Evolutionary conservation across 192 early-diverging fungal genomes (phyloP), one percentile per base, ranked within the genome.

Genomic region (Geranomyces michiganensis): DNA sequence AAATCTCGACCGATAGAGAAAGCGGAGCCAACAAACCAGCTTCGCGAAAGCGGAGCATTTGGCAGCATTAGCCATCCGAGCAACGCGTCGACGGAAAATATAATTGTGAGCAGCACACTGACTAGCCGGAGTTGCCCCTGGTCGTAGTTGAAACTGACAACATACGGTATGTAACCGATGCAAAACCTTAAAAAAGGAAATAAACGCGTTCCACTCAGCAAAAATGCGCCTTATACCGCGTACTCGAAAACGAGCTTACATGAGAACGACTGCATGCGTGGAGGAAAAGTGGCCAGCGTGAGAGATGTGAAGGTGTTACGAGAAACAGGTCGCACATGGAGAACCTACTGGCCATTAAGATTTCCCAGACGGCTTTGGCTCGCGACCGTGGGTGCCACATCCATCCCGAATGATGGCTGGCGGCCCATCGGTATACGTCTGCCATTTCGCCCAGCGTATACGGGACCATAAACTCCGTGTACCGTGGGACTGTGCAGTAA

Each of bases 271-370:
- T 41, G 36, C 3, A 41, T 7, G 36, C 10, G 36, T 41, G 36
- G 5, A 41, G 10, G 36, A 10, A 41, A 41, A 41, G 36, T 10
- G 36, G 10, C 3, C 3, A 41, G 36, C 36, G 36, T 41, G 5
- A 41, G 36, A 41, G 10, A 41, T 3, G 36, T n/a, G n/a, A n/a
- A n/a, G n/a, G n/a, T n/a, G n/a, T n/a, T 41, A 41, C 36, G 10
- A 41, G 36, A 41, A 41, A 41, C 10, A 7, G 36, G 10, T 41
- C 36, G 36, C 36, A 41, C 10, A 41, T 41, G 36, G 10, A 41
- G 36, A 3, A 41, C 76, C 60, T 65, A 82, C 81, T 17, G 26
- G 75, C 70, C 67, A 82, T 66, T 14, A 71, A 4, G 49, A 82
- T 56, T 24, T 79, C 75, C 81, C 81, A 82, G 19, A 63, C 41